phyloP scores from a whole-genome alignment of 2,329 filamentous ascomycete species.

The Hymenotorrendiella dingleyae region DNA sequence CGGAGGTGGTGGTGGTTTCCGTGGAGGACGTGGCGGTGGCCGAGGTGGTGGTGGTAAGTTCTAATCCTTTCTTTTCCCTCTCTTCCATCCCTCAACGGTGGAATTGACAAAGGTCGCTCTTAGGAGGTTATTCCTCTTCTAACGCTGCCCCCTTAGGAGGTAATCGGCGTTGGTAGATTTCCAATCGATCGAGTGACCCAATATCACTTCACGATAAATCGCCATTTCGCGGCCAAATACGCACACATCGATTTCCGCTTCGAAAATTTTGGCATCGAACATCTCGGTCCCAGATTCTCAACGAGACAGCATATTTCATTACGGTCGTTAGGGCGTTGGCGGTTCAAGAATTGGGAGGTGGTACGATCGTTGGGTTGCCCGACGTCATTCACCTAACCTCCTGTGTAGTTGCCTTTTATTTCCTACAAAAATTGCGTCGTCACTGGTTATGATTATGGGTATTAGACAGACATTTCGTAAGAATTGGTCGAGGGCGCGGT shows the following conservation, averaged over 20 bases:
- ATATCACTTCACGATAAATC: constrained; percentile 3
- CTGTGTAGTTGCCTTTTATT: constrained; percentile 21
- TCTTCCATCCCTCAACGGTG: constrained; percentile 31
- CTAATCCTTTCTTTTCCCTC: constrained; percentile 16
- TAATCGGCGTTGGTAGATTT: constrained; percentile 49
- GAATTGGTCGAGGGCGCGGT: constrained; percentile 5
- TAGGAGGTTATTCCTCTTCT: constrained; percentile 48
- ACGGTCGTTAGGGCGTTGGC: constrained; percentile 30
- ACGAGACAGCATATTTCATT: constrained; percentile 23
- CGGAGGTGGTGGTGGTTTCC: constrained; percentile 35
- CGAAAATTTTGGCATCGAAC: constrained; percentile 6
- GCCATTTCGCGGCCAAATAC: not conserved
- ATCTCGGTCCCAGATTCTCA: constrained; percentile 11
- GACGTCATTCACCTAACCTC: constrained; percentile 13
- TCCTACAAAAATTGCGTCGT: constrained; percentile 21
- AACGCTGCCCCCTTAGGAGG: constrained; percentile 52
- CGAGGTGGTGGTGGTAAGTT: constrained; percentile 42
- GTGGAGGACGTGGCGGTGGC: constrained; percentile 64
- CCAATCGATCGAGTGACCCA: constrained; percentile 16
- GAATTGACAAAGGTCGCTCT: constrained; percentile 33
- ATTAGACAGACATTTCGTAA: constrained; percentile 9
- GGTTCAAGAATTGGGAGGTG: constrained; percentile 19
- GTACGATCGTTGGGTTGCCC: constrained; percentile 18
- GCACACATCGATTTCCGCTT: constrained; percentile 6
- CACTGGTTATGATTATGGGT: constrained; percentile 12